Evolutionary conservation across 768 basidiomycete species (phyloP).

Genomic region (Leccinum broughii): DNA sequence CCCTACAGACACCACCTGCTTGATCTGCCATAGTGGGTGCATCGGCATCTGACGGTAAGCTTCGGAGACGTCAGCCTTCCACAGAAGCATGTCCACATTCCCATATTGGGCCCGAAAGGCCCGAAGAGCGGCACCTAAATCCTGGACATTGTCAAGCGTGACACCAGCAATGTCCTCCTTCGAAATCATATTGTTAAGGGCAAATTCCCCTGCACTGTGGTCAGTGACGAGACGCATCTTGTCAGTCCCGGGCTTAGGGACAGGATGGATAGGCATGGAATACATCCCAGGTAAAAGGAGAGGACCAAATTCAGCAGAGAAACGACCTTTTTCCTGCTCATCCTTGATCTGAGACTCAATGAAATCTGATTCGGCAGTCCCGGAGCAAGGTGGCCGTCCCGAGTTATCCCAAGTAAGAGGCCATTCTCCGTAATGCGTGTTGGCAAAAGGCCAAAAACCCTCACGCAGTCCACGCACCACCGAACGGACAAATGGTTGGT

Average conservation of each 20-base stretch:
- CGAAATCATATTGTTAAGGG: constrained; percentile 36
- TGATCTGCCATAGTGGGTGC: constrained; percentile 42
- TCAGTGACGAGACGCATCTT: constrained; percentile 41
- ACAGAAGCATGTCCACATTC: constrained; percentile 7
- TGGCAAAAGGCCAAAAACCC: no score
- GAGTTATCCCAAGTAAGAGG: no score
- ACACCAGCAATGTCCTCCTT: constrained; percentile 17
- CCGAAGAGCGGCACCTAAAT: constrained; percentile 13
- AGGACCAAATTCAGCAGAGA: not conserved
- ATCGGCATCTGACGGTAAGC: constrained; percentile 40
- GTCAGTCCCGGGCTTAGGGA: constrained; percentile 43
- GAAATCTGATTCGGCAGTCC: no score
- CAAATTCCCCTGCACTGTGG: constrained; percentile 36
- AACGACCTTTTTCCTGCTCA: not conserved
- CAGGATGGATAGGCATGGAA: constrained; percentile 37
- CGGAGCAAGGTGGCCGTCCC: no score
- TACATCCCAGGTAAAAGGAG: constrained; percentile 28
- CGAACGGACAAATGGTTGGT: no score
- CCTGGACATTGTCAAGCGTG: not conserved
- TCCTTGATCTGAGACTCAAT: no score
- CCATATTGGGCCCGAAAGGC: not conserved
- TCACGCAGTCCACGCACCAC: no score
- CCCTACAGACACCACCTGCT: constrained; percentile 34
- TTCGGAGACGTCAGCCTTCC: constrained; percentile 39
- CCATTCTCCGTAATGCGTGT: no score